Evolutionary conservation across 768 basidiomycete species (phyloP), one percentile per base, ranked within the genome.

Genomic region (Lentinula sp.): DNA sequence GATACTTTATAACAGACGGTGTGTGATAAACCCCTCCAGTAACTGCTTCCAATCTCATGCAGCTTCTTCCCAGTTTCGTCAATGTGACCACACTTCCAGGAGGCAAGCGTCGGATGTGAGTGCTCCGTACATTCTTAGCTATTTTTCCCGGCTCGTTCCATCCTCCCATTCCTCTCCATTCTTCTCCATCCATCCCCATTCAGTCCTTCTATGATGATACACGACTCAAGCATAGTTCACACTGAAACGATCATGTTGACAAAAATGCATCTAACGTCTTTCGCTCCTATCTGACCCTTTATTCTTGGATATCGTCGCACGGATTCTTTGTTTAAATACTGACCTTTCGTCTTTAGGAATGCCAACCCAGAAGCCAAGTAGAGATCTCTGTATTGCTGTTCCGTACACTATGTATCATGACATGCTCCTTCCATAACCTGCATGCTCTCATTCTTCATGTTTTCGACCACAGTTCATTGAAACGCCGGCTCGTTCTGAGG

Each of bases 21-120:
- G 77, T 68, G 86, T 81, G 61, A 36, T 32, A 45, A 57, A 50
- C 46, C 13, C 12, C 32, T 58, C 36, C 23, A 33, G 59, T 48
- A 41, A 56, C 39, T 56, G 54, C 66, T 6, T 43, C 6, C 45
- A 52, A 15, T 58, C n/a, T 49, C 32, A 8, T 45, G 10, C 37
- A 46, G 35, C 55, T 58, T 18, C 6, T 36, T 20, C 7, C 59
- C 5, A 91, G 90, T 76, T 94, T 93, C 82, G 93, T 95, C 66
- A 96, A 96, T 76, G 93, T 96, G 66, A 96, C 93, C 65, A 84
- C 87, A 63, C 83, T 90, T 62, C 90, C 90, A 54, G 91, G 91
- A 64, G 95, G 93, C 76, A 97, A 97, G 82, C 86, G 95, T 79
- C 85, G 87, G 79, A 97, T 97, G 95, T 98, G 77, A 84, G 95